Conservation (phyloP, 1,139 yeast species). For the Candida sp. region DNA sequence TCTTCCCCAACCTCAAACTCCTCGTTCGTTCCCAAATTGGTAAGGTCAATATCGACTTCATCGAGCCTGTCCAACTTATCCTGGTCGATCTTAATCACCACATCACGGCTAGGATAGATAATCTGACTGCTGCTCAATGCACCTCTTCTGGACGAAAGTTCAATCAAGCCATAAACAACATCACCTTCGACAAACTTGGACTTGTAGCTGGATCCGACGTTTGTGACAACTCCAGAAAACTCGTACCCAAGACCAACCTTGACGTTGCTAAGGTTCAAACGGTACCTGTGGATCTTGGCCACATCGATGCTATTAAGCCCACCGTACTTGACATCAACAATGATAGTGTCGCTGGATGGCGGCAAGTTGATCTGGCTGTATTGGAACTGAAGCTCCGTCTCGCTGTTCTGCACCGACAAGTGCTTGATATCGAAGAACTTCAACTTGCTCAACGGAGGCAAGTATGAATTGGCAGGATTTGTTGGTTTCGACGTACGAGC, state of each 20-base stretch:
- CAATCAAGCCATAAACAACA: slow-evolving; percentile 39
- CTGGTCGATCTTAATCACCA: slow-evolving; percentile 32
- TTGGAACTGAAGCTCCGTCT: slow-evolving; percentile 46
- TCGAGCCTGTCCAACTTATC: slow-evolving; percentile 23
- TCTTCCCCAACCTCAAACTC: slow-evolving; percentile 21
- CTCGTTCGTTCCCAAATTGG: slow-evolving; percentile 11
- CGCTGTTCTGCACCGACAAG: slow-evolving; percentile 44
- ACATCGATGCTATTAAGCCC: slow-evolving; percentile 44
- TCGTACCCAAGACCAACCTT: slow-evolving; percentile 50
- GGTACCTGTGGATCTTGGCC: slow-evolving; percentile 40
- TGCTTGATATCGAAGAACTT: slow-evolving; percentile 43
- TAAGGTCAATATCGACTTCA: slow-evolving; percentile 21
- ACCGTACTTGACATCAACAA: slow-evolving; percentile 43
- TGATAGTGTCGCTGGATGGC: slow-evolving; percentile 31
- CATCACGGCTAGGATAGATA: slow-evolving; percentile 37
- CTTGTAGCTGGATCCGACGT: slow-evolving; percentile 33
- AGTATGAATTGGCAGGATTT: not conserved
- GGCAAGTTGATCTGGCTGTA: slow-evolving; percentile 44
- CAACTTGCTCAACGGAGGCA: slow-evolving; percentile 30
- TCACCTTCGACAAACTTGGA: slow-evolving; percentile 34
- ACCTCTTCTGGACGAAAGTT: slow-evolving; percentile 40
- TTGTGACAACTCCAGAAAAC: slow-evolving; percentile 38
- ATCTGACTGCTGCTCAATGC: slow-evolving; percentile 39
- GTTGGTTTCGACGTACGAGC: slow-evolving; percentile 6
- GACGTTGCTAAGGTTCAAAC: slow-evolving; percentile 39